Evolutionary conservation across 2,329 filamentous ascomycete species (phyloP).

Genomic region (Microdochium nivale): DNA sequence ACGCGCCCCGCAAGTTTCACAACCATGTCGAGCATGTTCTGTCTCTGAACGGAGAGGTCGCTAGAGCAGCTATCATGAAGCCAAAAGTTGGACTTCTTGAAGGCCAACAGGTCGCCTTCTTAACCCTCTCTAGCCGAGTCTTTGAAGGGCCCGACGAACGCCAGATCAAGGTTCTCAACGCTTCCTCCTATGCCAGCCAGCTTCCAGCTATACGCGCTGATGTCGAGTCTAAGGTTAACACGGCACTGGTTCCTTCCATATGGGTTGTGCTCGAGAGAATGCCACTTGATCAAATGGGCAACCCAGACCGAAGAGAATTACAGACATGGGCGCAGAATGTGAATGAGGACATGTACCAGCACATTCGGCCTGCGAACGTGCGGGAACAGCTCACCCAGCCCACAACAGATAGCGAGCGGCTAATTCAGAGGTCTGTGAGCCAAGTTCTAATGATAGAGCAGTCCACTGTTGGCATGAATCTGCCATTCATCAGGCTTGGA

Average conservation of each 20-base stretch:
- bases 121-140: constrained; percentile 27
- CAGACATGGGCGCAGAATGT: constrained; percentile 47
- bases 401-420: constrained; percentile 26
- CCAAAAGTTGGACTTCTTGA: constrained; percentile 42
- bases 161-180: constrained; percentile 28
- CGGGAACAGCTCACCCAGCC: constrained; percentile 25
- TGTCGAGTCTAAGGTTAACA: constrained; percentile 25
- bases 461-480: constrained; percentile 32
- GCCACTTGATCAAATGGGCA: constrained; percentile 29
- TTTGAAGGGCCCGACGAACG: constrained; percentile 17
- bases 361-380: constrained; percentile 33
- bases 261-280: constrained; percentile 40
- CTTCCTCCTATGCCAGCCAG: constrained; percentile 30
- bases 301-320: constrained; percentile 32
- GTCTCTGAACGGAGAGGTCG: constrained; percentile 28
- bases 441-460: constrained; percentile 27
- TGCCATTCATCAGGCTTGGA: constrained; percentile 29
- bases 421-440: constrained; percentile 28
- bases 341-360: constrained; percentile 34
- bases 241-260: constrained; percentile 29
- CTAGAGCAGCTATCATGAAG: constrained; percentile 31
- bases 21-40: constrained; percentile 29
- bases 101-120: constrained; percentile 36
- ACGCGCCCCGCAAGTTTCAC: constrained; percentile 13
- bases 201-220: constrained; percentile 29